Percentiles rank a stretch among this genome's conserved stretches.
These are phyloP conservation scores for Kwoniella sp. DNA, from an alignment of 768 basidiomycete genomes.

Conservation along the genomic window DNA sequence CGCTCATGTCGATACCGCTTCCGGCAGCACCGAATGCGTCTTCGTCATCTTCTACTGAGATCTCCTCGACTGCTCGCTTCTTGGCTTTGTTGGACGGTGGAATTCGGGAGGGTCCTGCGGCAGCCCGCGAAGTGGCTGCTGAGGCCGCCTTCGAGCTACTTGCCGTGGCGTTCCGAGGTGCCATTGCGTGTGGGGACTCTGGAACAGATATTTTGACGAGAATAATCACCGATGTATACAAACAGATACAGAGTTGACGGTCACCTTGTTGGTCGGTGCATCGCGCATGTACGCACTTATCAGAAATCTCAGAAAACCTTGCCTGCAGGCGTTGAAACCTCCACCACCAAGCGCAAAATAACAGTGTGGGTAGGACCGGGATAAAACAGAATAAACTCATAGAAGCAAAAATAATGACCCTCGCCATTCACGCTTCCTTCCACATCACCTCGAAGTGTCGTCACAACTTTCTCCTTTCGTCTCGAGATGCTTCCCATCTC, in stretches of 20 bases:
- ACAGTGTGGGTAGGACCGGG: neutral
- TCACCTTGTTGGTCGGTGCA: neutral
- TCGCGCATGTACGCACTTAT: neutral
- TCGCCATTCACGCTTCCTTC: neutral
- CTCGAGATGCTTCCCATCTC: neutral
- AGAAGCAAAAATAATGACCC: neutral
- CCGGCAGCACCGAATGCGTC: conserved; percentile 23
- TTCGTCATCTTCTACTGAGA: conserved; percentile 33
- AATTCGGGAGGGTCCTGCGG: conserved; percentile 19
- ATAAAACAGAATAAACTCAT: conserved; percentile 10
- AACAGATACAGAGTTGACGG: too few species aligned
- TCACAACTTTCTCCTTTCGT: conserved; percentile 8
- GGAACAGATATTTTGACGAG: neutral
- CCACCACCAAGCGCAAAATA: neutral
- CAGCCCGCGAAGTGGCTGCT: neutral
- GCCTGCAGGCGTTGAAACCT: neutral
- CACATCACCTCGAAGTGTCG: conserved; percentile 6
- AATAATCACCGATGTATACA: too few species aligned
- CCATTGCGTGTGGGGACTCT: conserved; percentile 4
- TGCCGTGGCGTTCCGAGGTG: conserved; percentile 23
- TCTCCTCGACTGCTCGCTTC: conserved; percentile 23
- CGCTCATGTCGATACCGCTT: conserved; percentile 23
- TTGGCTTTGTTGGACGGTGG: conserved; percentile 5
- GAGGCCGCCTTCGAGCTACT: conserved; percentile 21
- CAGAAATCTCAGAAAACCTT: conserved; percentile 8